Percentiles rank a stretch among this genome's conserved stretches.
Conservation (phyloP, 352 stramenopile species). For the Phytophthora melonis region DNA sequence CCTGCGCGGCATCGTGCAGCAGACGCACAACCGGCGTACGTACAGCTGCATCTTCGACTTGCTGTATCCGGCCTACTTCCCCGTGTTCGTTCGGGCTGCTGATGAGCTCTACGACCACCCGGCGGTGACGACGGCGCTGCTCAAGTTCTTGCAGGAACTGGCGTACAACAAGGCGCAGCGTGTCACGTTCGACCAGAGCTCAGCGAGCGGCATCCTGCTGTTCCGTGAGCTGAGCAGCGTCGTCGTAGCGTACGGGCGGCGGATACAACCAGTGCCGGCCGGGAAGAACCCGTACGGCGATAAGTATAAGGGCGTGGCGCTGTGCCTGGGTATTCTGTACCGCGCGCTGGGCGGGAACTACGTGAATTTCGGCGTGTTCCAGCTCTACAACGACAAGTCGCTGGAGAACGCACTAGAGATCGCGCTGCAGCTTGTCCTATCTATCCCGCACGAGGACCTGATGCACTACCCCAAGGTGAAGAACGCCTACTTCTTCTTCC, state of each 20-base stretch:
- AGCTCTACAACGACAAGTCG: constrained; percentile 97
- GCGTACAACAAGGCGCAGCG: constrained; percentile 96
- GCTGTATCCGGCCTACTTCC: constrained; percentile 97
- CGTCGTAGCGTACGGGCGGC: constrained; percentile 95
- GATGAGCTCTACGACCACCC: constrained; percentile 95
- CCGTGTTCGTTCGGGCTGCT: constrained; percentile 94
- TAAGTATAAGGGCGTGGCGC: constrained; percentile 98
- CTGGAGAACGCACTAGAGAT: constrained; percentile 96
- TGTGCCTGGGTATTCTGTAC: constrained; percentile 94
- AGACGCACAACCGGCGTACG: constrained; percentile 96
- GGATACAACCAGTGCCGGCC: constrained; percentile 85
- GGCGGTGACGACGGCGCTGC: constrained; percentile 95
- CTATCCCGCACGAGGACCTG: constrained; percentile 96
- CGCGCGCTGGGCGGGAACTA: constrained; percentile 94
- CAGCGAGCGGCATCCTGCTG: constrained; percentile 97
- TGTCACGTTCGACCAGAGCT: constrained; percentile 98
- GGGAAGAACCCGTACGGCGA: constrained; percentile 94
- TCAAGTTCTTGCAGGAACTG: constrained; percentile 98
- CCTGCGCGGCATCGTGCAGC: constrained; percentile 95
- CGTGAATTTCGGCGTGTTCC: constrained; percentile 99
- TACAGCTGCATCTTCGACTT: constrained; percentile 98
- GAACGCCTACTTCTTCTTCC: constrained; percentile 98
- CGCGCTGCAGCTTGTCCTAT: constrained; percentile 94
- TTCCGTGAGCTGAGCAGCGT: constrained; percentile 97
- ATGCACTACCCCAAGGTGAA: constrained; percentile 98